These are phyloP conservation scores for Kurtzmaniella natalensis DNA, from an alignment of 1,139 yeast genomes.

Conservation along the genomic window DNA sequence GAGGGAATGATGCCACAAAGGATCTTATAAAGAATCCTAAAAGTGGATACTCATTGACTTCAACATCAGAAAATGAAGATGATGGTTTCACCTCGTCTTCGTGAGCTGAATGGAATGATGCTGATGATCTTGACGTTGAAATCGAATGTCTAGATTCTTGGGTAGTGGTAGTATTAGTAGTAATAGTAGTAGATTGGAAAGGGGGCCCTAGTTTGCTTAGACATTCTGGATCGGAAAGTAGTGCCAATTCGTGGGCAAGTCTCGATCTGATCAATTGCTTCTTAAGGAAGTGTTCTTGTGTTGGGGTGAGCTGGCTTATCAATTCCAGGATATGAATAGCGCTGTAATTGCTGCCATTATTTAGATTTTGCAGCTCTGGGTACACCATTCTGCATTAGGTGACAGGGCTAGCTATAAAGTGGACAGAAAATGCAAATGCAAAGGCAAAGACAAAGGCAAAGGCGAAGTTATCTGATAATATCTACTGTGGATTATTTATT, in stretches of 20 bases:
- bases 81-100: constrained; percentile 8
- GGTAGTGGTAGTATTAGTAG: too few species aligned
- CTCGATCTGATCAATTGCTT: constrained; percentile 67
- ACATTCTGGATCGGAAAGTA: constrained; percentile 54
- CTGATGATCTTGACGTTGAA: too few species aligned
- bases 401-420: too few species aligned
- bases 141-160: too few species aligned
- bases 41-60: constrained; percentile 52
- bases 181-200: constrained; percentile 30
- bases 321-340: too few species aligned
- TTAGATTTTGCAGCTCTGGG: too few species aligned
- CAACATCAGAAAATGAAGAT: constrained; percentile 10
- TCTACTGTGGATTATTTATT: too few species aligned
- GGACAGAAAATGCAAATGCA: too few species aligned
- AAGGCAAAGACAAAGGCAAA: too few species aligned
- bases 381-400: not conserved
- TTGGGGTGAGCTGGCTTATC: constrained; percentile 33
- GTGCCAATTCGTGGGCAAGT: constrained; percentile 56
- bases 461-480: too few species aligned
- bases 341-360: too few species aligned
- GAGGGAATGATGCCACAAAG: constrained; percentile 69
- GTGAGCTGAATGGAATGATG: too few species aligned
- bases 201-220: constrained; percentile 72
- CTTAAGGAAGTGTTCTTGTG: constrained; percentile 81
- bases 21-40: constrained; percentile 59